Percentiles rank a stretch among this genome's conserved stretches.
Conservation (phyloP, 345 rosid species). For the Sisymbrium irio region DNA sequence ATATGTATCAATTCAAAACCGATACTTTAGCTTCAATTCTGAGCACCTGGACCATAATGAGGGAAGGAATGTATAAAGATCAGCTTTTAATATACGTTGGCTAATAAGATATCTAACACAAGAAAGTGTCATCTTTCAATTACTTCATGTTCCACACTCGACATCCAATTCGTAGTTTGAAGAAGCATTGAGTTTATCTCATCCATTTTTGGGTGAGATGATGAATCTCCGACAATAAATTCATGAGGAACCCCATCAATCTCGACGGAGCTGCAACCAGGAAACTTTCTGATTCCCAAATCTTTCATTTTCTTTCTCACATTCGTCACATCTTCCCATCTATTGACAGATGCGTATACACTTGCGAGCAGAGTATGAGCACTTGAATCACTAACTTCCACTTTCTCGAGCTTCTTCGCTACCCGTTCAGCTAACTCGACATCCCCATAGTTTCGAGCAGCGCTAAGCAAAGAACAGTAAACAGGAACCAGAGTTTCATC, state of each 20-base stretch:
- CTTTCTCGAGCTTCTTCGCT: conserved; percentile 43
- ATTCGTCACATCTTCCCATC: conserved; percentile 71
- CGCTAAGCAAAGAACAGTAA: conserved; percentile 69
- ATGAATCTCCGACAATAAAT: conserved; percentile 49
- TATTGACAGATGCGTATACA: conserved; percentile 61
- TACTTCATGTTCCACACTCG: conserved; percentile 28
- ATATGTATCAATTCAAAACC: neutral
- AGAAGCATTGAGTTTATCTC: conserved; percentile 42
- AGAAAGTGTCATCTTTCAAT: conserved; percentile 6
- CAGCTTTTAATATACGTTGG: neutral
- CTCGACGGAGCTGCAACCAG: conserved; percentile 77
- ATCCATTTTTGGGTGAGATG: conserved; percentile 35
- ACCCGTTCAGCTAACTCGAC: conserved; percentile 59
- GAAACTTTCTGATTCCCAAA: conserved; percentile 62
- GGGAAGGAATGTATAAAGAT: neutral
- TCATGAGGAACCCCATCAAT: conserved; percentile 49
- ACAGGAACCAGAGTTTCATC: conserved; percentile 44
- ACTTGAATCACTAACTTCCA: conserved; percentile 53
- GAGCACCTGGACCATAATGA: neutral
- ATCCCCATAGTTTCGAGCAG: conserved; percentile 63
- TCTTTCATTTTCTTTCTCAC: conserved; percentile 74
- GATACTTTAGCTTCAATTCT: neutral
- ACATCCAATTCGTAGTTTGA: conserved; percentile 30
- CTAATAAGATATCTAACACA: neutral
- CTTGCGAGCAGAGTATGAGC: conserved; percentile 63